Evolutionary conservation across 495 filamentous ascomycete genomes (phyloP), one percentile per base, ranked within the genome.

Genomic region (Penicillium nucicola): DNA sequence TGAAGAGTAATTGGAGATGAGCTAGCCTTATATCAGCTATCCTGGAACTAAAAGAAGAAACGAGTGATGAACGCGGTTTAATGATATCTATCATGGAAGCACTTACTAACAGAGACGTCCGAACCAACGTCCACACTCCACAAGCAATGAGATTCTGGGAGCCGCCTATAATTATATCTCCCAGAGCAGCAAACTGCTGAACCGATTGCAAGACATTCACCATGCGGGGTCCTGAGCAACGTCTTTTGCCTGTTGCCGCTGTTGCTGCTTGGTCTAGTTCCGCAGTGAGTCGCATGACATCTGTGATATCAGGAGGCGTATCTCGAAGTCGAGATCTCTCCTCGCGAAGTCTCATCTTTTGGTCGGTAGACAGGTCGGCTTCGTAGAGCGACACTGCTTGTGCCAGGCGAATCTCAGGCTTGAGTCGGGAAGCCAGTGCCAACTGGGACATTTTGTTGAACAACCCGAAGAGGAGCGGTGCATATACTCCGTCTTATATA

Each of bases 61-160:
- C 20, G 5, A 22, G 2, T 5, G 20, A 22, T 5, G 20, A 22
- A 22, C 2, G 20, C 20, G 5, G 2, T 5, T 5, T 5, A 22
- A 22, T 22, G 20, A 9, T 1, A 8, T 9, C 25, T 28, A 8
- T 28, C 7, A 28, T 9, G 25, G 7, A 28, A 28, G 10, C 10
- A 8, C 68, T 46, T 20, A 76, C 67, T 34, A 69, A 53, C 35
- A 77, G 61, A 25, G 66, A 68, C 45, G 67, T 66, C 45, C 69
- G 60, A 12, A 75, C 62, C n/a, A 70, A 25, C 6, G 65, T 60
- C 75, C 72, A 78, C 10, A 74, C 67, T 20, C 71, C 64, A 55
- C 72, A 70, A 35, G 73, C 71, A 25, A 78, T 61, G 17, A 76
- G 43, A 52, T 75, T 75, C 58, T 76, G 73, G 14, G 67, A 65